A percentile compares a stretch with the other conserved stretches of the same genome.
phyloP scores from a whole-genome alignment of 1,284 basidiomycete genomes.

The Coniferiporia weirii region DNA sequence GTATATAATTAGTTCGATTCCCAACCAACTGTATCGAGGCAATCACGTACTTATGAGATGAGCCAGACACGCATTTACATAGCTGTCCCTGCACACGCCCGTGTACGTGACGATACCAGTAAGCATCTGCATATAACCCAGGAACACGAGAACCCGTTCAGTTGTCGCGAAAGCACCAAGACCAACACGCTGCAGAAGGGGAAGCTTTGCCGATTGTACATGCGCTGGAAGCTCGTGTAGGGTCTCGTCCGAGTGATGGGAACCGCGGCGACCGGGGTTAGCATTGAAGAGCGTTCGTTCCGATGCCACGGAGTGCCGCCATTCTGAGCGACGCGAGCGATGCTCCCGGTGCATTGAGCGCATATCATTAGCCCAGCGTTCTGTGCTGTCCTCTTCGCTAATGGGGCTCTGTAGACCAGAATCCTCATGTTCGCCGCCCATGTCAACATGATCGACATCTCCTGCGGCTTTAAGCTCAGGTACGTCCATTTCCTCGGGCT shows the following conservation, averaged over 20 bases:
- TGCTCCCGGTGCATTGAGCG: constrained; percentile 35
- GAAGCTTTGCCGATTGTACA: constrained; percentile 21
- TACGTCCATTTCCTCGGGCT: constrained; percentile 40
- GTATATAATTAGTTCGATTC: constrained; percentile 1
- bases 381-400: constrained; percentile 21
- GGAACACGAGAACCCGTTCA: constrained; percentile 62
- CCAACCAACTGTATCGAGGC: constrained; percentile 3
- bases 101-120: constrained; percentile 77
- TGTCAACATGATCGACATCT: constrained; percentile 27
- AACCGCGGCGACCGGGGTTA: constrained; percentile 33
- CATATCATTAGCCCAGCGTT: constrained; percentile 38
- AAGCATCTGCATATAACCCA: constrained; percentile 60
- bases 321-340: constrained; percentile 29
- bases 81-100: constrained; percentile 73
- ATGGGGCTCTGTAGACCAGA: constrained; percentile 2
- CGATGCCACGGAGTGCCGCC: constrained; percentile 38
- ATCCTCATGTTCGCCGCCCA: constrained; percentile 8
- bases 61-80: constrained; percentile 81
- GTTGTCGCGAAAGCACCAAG: constrained; percentile 43
- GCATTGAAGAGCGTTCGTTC: constrained; percentile 50
- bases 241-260: constrained; percentile 60
- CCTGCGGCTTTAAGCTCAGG: constrained; percentile 33
- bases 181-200: constrained; percentile 38
- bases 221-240: constrained; percentile 42
- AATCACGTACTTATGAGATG: constrained; percentile 81